Base-by-base conservation (phyloP, 768 basidiomycete species). In the Kwoniella sp. region DNA sequence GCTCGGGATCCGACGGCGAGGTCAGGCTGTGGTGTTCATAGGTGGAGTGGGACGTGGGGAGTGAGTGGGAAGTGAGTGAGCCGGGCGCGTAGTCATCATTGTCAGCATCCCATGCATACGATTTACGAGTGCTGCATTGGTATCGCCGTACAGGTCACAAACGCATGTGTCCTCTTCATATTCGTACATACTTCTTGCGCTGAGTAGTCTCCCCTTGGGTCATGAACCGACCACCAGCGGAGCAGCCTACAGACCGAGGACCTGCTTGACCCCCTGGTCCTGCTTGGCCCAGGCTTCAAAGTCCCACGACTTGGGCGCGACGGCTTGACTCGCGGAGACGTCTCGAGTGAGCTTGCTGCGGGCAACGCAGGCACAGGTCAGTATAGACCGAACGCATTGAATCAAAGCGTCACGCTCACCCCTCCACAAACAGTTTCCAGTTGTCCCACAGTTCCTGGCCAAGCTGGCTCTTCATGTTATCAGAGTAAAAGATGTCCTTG, bases 1-100 rank as follows among this genome's bases (percentile, higher is more conserved):
- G 86, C 64, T 84, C 86, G 31, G 95, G 91, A 22, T 89, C 95
- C 31, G 95, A 99, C 75, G 92, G 95, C 33, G 81, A 81, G 56
- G 84, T 87, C 38, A 76, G 83, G 49, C 81, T 96, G 48, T 99
- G 93, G 95, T 71, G 69, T 53, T 73, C 74, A 19, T 77, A 70
- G 60, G 8, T 6, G 6, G 11, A 25, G 10, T n/a, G n/a, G n/a
- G n/a, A n/a, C n/a, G n/a, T n/a, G n/a, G n/a, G n/a, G n/a, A n/a
- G n/a, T n/a, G n/a, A n/a, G n/a, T n/a, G n/a, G n/a, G n/a, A n/a
- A n/a, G n/a, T n/a, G n/a, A n/a, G n/a, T n/a, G n/a, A n/a, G n/a
- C n/a, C n/a, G n/a, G n/a, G n/a, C n/a, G n/a, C n/a, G n/a, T n/a
- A n/a, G n/a, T n/a, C n/a, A n/a, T n/a, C n/a, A n/a, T n/a, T n/a